Evolutionary conservation across 169 alveolate genomes (phyloP).

Genomic region (Cryptosporidium canis): DNA sequence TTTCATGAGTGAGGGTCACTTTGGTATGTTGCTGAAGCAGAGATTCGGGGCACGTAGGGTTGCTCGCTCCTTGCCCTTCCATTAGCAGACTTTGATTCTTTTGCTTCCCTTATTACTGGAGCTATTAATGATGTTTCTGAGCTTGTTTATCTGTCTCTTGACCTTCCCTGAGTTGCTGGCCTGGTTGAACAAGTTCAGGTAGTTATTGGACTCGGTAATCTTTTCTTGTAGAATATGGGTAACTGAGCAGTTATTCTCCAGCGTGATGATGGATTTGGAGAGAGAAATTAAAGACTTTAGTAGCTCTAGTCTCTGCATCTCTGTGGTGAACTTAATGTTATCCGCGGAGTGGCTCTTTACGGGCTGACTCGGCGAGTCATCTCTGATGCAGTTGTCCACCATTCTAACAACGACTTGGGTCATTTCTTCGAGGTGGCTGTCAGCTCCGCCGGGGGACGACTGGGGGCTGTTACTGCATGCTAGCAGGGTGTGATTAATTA

Average conservation of each 20-base stretch:
- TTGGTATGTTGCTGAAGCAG: not conserved
- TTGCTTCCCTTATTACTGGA: not conserved
- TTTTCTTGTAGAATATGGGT: not conserved
- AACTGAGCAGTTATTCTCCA: not conserved
- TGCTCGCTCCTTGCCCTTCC: not conserved
- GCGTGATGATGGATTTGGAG: not conserved
- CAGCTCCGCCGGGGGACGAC: not conserved
- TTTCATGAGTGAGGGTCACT: too few relatives aligned
- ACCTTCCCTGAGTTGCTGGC: constrained; percentile 32
- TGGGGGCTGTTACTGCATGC: not conserved
- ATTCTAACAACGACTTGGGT: constrained; percentile 6
- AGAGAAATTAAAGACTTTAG: constrained; percentile 14
- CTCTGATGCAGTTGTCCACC: not conserved
- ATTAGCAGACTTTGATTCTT: not conserved
- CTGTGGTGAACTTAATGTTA: constrained; percentile 35
- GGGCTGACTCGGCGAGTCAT: not conserved
- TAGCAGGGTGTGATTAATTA: constrained; percentile 9
- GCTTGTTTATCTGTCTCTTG: constrained; percentile 52
- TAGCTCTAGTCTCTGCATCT: constrained; percentile 30
- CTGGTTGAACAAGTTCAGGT: constrained; percentile 2
- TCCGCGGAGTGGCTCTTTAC: not conserved
- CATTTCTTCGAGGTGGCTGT: not conserved
- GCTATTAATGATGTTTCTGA: constrained; percentile 17
- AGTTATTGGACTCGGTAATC: constrained; percentile 10
- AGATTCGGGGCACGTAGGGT: not conserved